Conservation (phyloP, 352 stramenopile genomes). For the Pythium rishiriense region DNA sequence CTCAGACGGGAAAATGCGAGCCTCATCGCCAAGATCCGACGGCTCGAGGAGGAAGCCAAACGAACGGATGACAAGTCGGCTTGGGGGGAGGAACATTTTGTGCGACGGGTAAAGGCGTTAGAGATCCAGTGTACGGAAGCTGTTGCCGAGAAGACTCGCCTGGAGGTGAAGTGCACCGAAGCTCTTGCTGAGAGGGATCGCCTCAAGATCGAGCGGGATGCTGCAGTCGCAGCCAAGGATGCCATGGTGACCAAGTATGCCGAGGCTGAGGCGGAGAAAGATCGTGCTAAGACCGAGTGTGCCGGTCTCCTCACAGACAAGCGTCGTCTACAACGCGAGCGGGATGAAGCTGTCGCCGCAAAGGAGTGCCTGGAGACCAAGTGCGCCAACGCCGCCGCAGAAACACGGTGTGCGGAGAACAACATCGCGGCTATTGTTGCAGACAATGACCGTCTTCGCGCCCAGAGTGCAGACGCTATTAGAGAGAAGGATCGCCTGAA, state of each 20-base stretch:
- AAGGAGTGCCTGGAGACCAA: background rate
- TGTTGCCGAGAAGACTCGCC: background rate
- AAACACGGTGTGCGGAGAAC: no score
- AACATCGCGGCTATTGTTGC: background rate
- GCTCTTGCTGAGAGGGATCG: background rate
- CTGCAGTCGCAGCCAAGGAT: background rate
- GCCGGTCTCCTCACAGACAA: background rate
- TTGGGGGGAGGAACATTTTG: constrained; percentile 5
- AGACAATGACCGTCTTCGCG: background rate
- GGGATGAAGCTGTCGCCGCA: background rate
- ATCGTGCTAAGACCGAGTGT: background rate
- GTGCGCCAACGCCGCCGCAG: no score
- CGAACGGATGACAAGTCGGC: constrained; percentile 1
- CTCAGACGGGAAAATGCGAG: constrained; percentile 8
- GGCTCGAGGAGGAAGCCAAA: constrained; percentile 11
- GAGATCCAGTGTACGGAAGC: constrained; percentile 5
- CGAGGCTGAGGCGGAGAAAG: background rate
- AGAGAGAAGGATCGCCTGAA: background rate
- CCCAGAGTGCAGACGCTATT: background rate
- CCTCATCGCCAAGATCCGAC: constrained; percentile 7
- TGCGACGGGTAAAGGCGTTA: background rate
- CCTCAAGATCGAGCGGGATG: background rate
- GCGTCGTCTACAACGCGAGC: background rate
- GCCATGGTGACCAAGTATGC: background rate
- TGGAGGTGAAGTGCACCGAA: background rate